Evolutionary conservation across 2,329 filamentous ascomycete species (phyloP), one percentile per base, ranked within the genome.

Genomic region (Aureobasidium sp.): DNA sequence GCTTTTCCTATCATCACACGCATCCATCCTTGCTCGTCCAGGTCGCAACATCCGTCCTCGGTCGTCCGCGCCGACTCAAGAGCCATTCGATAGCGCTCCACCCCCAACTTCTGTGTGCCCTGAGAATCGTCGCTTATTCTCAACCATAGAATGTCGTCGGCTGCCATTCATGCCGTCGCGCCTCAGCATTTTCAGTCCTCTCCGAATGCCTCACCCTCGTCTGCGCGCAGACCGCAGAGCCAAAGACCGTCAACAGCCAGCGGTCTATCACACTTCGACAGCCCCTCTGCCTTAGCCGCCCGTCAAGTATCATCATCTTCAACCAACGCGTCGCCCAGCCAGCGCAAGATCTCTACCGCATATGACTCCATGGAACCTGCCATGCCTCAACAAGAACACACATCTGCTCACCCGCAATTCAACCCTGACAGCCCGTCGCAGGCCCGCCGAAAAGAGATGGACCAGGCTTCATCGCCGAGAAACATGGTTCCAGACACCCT

Each of bases 401-500:
- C 67, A 59, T 64, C 72, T 65, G 71, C 68, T 65, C 71, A 49
- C 25, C 39, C 63, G 32, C 42, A 62, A 49, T 32, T 49, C 54
- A 36, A 53, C n/a, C 11, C 48, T 32, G 34, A 54, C 25, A 61
- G 39, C 16, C 39, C 59, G 10, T 51, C 57, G n/a, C 57, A 51
- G 37, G 41, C 59, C 7, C 41, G 48, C 25, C 49, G 42, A 50
- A 61, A 55, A 61, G 59, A 61, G 48, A 61, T 45, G 39, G 61
- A 62, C 34, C 54, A 64, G 47, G 76, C 74, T 32, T 76, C 81
- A 50, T 79, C 82, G 62, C 82, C 81, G 42, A 76, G 80, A 65
- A 77, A 83, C 41, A 82, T 81, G 21, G 82, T 74, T 51, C 74
- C 74, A 53, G 75, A 76, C 21, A 72, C 81, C 45, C 80, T 89